Conservation (phyloP, 2,329 filamentous ascomycete genomes). For the Ceratocystis lukuohia region DNA sequence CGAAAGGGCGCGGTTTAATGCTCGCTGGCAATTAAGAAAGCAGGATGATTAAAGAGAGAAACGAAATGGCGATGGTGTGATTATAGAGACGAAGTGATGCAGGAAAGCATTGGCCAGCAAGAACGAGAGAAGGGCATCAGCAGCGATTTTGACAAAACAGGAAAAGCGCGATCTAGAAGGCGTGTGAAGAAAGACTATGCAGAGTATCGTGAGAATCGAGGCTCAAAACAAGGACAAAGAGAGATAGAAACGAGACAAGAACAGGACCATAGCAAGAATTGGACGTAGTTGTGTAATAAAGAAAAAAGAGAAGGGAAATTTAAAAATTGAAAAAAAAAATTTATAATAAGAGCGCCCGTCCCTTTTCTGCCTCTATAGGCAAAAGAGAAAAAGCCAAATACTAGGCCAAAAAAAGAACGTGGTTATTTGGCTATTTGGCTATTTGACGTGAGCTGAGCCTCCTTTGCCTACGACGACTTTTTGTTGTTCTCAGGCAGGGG, state of each 20-base stretch:
- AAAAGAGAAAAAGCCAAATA: not conserved
- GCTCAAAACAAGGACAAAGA: not conserved
- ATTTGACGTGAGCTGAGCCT: not conserved
- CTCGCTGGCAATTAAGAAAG: not conserved
- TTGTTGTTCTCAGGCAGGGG: not conserved
- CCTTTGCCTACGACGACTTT: not conserved
- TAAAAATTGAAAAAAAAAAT: not conserved
- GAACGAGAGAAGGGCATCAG: not conserved
- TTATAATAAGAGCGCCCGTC: not conserved
- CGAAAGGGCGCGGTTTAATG: not conserved
- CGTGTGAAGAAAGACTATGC: not conserved
- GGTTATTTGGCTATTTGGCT: not conserved
- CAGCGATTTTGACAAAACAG: not conserved
- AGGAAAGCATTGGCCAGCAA: not conserved
- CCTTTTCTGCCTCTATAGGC: not conserved
- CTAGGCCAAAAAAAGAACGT: constrained; percentile 6
- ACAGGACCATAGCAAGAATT: not conserved
- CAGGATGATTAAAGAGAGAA: not conserved
- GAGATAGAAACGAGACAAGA: not conserved
- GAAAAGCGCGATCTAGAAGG: not conserved
- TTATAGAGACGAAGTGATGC: not conserved
- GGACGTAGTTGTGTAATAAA: not conserved
- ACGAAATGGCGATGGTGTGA: not conserved
- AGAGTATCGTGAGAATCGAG: not conserved
- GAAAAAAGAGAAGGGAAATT: not conserved